Evolutionary conservation across 495 filamentous ascomycete genomes (phyloP).

Genomic region (Pyrenula massariospora): DNA sequence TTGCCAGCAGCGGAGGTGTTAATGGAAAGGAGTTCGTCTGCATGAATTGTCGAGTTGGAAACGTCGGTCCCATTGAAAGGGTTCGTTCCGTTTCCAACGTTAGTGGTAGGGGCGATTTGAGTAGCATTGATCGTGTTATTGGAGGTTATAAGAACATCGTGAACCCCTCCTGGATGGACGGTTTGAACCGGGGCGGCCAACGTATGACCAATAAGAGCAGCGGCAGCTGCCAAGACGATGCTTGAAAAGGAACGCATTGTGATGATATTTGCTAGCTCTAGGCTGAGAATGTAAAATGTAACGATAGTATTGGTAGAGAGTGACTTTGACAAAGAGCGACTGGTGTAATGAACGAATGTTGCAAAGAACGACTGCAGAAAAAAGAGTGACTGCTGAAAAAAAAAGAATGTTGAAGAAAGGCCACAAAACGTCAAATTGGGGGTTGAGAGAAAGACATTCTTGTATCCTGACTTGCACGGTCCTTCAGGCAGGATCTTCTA

Average conservation of each 20-base stretch:
- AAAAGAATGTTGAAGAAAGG: neutral
- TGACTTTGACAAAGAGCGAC: neutral
- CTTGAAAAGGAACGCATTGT: neutral
- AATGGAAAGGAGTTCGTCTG: neutral
- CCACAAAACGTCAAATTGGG: neutral
- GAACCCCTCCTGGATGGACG: slow-evolving; percentile 2
- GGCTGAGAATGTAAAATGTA: neutral
- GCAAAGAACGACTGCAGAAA: neutral
- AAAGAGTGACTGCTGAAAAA: neutral
- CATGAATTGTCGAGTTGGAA: neutral
- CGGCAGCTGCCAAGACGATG: neutral
- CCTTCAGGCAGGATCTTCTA: neutral
- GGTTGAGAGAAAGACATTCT: neutral
- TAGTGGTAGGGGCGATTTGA: neutral
- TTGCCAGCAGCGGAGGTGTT: neutral
- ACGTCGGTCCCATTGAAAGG: neutral
- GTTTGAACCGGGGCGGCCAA: neutral
- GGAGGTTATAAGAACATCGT: slow-evolving; percentile 1
- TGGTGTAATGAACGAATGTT: neutral
- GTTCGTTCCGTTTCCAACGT: neutral
- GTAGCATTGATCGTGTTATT: slow-evolving; percentile 5
- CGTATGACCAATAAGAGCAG: neutral
- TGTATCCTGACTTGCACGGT: neutral
- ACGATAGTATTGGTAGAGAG: neutral
- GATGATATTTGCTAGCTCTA: neutral